phyloP scores from a whole-genome alignment of 208 protist genomes.

The Trypanosoma vivax region DNA sequence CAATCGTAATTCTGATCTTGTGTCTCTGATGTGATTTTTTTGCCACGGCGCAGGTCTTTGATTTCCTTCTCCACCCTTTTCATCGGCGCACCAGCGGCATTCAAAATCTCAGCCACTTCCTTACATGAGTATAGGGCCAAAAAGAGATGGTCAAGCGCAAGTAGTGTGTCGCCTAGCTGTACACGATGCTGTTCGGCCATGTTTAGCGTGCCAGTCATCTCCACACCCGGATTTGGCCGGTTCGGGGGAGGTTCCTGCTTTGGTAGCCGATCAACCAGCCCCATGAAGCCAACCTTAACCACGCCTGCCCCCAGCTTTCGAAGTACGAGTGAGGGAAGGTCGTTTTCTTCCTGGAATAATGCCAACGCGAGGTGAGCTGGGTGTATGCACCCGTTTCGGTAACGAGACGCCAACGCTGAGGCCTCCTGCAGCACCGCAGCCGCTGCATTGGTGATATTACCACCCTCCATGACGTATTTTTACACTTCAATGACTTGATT shows the following conservation, averaged over 20 bases:
- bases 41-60: conserved; percentile 78
- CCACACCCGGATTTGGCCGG: conserved; percentile 53
- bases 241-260: conserved; percentile 56
- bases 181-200: conserved; percentile 74
- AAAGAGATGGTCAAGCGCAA: conserved; percentile 78
- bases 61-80: conserved; percentile 50
- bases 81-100: conserved; percentile 52
- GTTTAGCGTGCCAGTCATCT: conserved; percentile 75
- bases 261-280: conserved; percentile 35
- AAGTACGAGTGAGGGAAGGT: conserved; percentile 52
- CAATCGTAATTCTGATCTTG: conserved; percentile 83
- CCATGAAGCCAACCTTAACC: conserved; percentile 46
- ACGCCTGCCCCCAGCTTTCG: conserved; percentile 45
- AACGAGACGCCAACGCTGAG: conserved; percentile 36
- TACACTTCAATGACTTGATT: background rate
- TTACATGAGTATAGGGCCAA: conserved; percentile 60
- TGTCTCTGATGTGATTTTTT: conserved; percentile 76
- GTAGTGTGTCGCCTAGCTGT: conserved; percentile 56
- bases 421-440: conserved; percentile 38
- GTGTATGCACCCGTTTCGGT: conserved; percentile 57
- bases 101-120: conserved; percentile 51
- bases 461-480: conserved; percentile 5
- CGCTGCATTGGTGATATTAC: conserved; percentile 64
- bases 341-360: conserved; percentile 57
- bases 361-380: conserved; percentile 49